Percentiles rank a stretch among this genome's conserved stretches.
phyloP scores from a whole-genome alignment of 192 early-diverging fungal species.

The Gamsiella multidivaricata region DNA sequence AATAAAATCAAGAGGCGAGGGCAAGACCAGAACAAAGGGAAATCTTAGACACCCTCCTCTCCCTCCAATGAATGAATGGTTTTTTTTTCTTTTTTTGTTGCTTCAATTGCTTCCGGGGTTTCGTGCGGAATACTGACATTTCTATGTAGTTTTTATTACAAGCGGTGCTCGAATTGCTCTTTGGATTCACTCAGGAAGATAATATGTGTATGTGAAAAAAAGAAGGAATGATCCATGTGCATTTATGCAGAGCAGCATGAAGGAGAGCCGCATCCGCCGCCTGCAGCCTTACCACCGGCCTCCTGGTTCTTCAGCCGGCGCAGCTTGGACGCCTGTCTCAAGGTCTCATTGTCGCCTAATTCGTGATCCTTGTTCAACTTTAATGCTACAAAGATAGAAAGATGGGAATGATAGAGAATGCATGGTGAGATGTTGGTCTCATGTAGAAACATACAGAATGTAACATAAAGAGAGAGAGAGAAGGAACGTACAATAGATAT shows the following conservation, averaged over 20 bases:
- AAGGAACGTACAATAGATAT: constrained; percentile 33
- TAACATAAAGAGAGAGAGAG: not conserved
- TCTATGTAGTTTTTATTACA: constrained; percentile 1
- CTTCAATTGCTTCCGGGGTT: not conserved
- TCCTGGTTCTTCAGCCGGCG: constrained; percentile 37
- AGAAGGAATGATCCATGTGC: not conserved
- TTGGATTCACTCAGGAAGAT: too few species aligned
- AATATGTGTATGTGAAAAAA: too few species aligned
- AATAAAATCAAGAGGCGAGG: too few species aligned
- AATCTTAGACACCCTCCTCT: too few species aligned
- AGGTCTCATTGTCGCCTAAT: constrained; percentile 44
- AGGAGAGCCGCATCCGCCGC: constrained; percentile 40
- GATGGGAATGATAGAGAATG: not conserved
- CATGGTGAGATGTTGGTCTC: too few species aligned
- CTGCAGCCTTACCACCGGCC: constrained; percentile 17
- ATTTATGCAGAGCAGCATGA: constrained; percentile 35
- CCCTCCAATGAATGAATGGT: too few species aligned
- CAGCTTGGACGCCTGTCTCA: constrained; percentile 46
- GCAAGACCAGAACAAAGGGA: too few species aligned
- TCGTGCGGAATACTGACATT: too few species aligned
- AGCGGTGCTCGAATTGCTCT: too few species aligned
- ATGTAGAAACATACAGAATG: not conserved
- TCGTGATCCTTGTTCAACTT: constrained; percentile 35
- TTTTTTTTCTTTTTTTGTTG: not conserved
- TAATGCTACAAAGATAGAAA: constrained; percentile 21